Evolutionary conservation across 352 stramenopile species (phyloP).

Genomic region (Phytophthora sp.): DNA sequence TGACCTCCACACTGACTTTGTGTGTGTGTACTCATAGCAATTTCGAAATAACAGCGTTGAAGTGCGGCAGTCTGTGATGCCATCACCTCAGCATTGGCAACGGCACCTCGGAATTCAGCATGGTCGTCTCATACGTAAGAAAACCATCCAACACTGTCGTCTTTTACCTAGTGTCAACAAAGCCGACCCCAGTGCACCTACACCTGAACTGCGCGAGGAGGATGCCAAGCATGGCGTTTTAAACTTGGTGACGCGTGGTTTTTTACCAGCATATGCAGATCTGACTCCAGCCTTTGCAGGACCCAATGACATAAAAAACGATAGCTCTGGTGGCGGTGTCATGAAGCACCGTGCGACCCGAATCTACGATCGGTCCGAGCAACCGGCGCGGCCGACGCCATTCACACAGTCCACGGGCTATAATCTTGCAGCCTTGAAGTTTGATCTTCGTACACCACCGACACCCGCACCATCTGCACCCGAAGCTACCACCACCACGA

Average conservation of each 20-base stretch:
- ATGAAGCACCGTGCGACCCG: conserved; percentile 57
- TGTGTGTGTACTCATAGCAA: conserved; percentile 29
- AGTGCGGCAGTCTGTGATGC: conserved; percentile 29
- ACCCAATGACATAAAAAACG: conserved; percentile 3
- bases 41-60: conserved; percentile 51
- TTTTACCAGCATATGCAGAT: conserved; percentile 64
- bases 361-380: conserved; percentile 68
- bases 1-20: background rate
- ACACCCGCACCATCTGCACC: conserved; percentile 5
- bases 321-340: conserved; percentile 44
- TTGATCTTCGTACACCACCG: conserved; percentile 53
- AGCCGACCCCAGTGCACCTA: conserved; percentile 56
- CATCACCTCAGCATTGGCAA: conserved; percentile 31
- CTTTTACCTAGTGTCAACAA: conserved; percentile 79
- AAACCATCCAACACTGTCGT: conserved; percentile 57
- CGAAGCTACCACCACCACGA: conserved; percentile 8
- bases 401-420: conserved; percentile 74
- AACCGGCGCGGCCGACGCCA: conserved; percentile 49
- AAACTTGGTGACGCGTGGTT: conserved; percentile 74
- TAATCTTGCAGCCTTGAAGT: conserved; percentile 81
- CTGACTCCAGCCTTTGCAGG: conserved; percentile 71
- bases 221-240: conserved; percentile 72
- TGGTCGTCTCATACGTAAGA: conserved; percentile 60
- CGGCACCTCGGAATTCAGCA: conserved; percentile 24
- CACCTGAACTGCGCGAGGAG: conserved; percentile 58